phyloP scores from a whole-genome alignment of 2,329 filamentous ascomycete species.

The Xylariomycetidae sp. region DNA sequence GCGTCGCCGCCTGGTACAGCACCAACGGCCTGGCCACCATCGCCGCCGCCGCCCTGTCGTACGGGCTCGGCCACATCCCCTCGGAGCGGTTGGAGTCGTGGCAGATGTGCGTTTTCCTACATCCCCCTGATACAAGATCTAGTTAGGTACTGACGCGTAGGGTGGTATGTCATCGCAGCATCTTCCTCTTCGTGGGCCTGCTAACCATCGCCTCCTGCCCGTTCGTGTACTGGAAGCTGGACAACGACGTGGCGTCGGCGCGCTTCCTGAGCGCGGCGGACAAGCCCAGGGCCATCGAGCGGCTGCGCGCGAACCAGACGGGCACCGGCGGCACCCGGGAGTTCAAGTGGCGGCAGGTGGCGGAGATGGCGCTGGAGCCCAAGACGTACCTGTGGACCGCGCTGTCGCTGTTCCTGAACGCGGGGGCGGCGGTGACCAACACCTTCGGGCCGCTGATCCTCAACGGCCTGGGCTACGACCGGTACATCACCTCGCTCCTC shows the following conservation, averaged over 20 bases:
- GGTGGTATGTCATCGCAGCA: constrained; percentile 26
- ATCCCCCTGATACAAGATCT: too few species aligned
- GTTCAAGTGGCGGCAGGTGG: constrained; percentile 45
- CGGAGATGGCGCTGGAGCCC: constrained; percentile 44
- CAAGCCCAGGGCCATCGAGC: constrained; percentile 47
- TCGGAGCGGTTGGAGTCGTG: constrained; percentile 35
- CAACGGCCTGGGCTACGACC: constrained; percentile 52
- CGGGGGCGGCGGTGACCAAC: constrained; percentile 57
- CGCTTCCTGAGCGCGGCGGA: constrained; percentile 58
- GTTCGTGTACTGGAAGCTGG: constrained; percentile 53
- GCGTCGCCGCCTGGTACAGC: constrained; percentile 53
- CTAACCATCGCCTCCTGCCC: constrained; percentile 53
- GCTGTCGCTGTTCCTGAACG: constrained; percentile 56
- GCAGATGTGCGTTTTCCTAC: constrained; percentile 28
- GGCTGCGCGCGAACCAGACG: constrained; percentile 49
- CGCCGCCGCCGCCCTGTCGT: constrained; percentile 27
- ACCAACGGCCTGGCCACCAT: constrained; percentile 57
- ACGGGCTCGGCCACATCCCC: constrained; percentile 52
- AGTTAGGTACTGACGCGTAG: too few species aligned
- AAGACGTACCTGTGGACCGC: constrained; percentile 55
- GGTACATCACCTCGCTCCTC: constrained; percentile 51
- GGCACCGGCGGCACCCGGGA: constrained; percentile 45
- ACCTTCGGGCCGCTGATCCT: constrained; percentile 61
- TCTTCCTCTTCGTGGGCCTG: constrained; percentile 57
- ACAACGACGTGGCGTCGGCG: constrained; percentile 50